These are phyloP conservation scores for Botrytis sinoallii DNA, from an alignment of 2,329 filamentous ascomycete genomes.

Conservation along the genomic window DNA sequence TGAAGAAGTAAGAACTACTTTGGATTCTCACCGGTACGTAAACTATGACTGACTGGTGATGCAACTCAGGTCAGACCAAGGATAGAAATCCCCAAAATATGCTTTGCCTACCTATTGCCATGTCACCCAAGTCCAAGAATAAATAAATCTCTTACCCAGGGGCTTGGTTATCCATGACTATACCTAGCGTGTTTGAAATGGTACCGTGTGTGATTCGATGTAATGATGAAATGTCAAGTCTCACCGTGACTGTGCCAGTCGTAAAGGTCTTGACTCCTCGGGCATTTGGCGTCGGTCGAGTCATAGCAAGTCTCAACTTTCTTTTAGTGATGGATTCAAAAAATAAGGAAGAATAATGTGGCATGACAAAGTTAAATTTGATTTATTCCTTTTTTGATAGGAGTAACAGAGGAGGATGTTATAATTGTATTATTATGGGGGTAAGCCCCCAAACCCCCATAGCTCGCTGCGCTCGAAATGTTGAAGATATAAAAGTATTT, in stretches of 20 bases:
- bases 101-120: neutral
- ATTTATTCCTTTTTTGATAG: neutral
- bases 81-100: neutral
- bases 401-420: neutral
- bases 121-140: neutral
- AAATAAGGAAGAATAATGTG: neutral
- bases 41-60: neutral
- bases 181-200: neutral
- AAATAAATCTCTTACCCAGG: neutral
- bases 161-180: neutral
- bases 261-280: neutral
- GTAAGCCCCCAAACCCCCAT: neutral
- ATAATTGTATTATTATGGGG: neutral
- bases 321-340: neutral
- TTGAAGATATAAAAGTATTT: neutral
- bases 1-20: neutral
- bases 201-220: neutral
- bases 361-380: neutral
- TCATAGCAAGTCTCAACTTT: neutral
- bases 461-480: neutral
- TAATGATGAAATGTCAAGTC: neutral
- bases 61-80: conserved; percentile 7
- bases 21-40: neutral
- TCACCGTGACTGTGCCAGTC: neutral
- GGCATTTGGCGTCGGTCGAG: neutral